phyloP scores from a whole-genome alignment of 305 asterid genomes.

The Fraxinus latifolia region DNA sequence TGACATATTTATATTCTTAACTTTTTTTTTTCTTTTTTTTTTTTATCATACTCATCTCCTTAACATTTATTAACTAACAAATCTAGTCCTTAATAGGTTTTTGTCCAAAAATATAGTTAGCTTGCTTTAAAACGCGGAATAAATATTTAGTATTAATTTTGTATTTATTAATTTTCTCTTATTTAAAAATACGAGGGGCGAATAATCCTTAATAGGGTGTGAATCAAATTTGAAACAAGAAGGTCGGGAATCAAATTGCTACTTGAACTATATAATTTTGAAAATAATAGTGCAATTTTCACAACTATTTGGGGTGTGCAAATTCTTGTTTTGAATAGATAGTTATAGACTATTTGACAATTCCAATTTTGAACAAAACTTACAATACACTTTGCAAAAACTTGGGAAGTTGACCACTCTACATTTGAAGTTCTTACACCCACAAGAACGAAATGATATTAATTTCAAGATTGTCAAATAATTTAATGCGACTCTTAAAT shows the following conservation, averaged over 20 bases:
- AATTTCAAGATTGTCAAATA: background rate
- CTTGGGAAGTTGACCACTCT: background rate
- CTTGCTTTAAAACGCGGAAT: background rate
- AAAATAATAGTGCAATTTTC: background rate
- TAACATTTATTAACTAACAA: background rate
- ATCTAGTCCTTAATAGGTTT: background rate
- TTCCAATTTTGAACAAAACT: background rate
- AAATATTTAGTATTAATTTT: no score
- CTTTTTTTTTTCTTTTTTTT: no score
- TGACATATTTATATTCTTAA: background rate
- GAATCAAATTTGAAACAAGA: background rate
- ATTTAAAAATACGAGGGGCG: background rate
- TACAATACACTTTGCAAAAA: background rate
- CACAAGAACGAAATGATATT: background rate
- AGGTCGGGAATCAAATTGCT: background rate
- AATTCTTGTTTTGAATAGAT: no score
- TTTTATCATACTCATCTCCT: background rate
- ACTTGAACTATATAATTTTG: background rate
- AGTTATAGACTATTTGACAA: background rate
- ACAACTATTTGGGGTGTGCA: no score
- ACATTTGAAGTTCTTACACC: background rate
- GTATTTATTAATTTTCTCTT: background rate
- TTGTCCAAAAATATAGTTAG: no score
- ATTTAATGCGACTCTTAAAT: background rate
- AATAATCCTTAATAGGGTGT: no score